Base-by-base conservation (phyloP, 2,329 filamentous ascomycete species). In the Sphaceloma murrayae region DNA sequence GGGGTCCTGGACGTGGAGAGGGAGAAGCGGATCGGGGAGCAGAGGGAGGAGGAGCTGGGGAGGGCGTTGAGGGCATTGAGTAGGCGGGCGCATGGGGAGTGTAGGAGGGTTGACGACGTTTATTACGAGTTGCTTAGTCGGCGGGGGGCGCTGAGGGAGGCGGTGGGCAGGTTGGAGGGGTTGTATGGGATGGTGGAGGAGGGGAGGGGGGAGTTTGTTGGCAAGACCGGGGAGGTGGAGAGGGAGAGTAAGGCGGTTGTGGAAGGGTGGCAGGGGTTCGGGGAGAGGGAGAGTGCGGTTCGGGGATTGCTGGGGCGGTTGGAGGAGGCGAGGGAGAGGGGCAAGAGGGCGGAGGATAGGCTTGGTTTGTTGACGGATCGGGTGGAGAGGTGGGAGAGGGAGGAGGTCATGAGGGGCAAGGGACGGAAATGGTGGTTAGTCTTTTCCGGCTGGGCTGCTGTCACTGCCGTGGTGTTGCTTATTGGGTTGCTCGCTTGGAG, bases 111-210 rank as follows among this genome's bases (percentile, higher is more conserved):
- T 31, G 82, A 88, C 58, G 75, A 82, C 47, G 80, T 80, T 2
- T 88, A 87, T 63, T 82, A 83, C 51, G 74, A 76, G 0, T 73
- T 87, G 7, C 67, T 86, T 21, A 78, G 85, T 57, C 84, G 81
- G 56, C 70, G 82, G 38, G 72, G 72, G 39, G 61, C 70, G 1
- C 66, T 88, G 27, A 78, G 80, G 44, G 72, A 68, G 52, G 85
- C 78, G 1, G 73, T 87, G 29, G 60, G 67, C 4, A 73, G 72
- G 2, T 66, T 89, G 19, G 78, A 78, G 54, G 77, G 82, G 52
- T 69, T 89, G n/a, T 77, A 80, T 0, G 66, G 66, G 21, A 67
- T 75, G 53, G 78, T 79, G 4, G 70, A 69, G 44, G 68, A 74
- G 42, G 67, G 81, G 6, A 73, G 75, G 48, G 62, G 65, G 11